Base-by-base conservation (phyloP, 179 eudicot genomes). In the Camellia oleifera region DNA sequence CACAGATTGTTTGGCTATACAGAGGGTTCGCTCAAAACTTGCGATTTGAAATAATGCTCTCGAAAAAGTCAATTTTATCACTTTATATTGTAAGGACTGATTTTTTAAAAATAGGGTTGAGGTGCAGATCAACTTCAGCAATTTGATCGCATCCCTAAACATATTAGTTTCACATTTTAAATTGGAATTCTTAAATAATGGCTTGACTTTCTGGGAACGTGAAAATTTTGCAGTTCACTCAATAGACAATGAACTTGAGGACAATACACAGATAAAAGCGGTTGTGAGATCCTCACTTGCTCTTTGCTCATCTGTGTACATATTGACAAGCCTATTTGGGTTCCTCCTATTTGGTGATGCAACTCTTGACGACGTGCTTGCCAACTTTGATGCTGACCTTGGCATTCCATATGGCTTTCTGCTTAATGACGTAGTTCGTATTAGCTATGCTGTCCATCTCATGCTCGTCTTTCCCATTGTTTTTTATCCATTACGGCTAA, bases 391-490 rank as follows among this genome's bases (percentile, higher is more conserved):
- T 78, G 83, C 91, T 1, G 85, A 88, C 80, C 90, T 91, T 23
- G 90, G 90, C 17, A 87, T 91, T 56, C 95, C 95, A 10, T 90
- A 85, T 79, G 90, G 96, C 77, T 88, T 87, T 2, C 53, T 90
- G 48, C 79, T 90, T 53, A 90, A 89, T 77, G 88, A 83, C 77
- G 61, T 84, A 74, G 92, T 90, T 69, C 92, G 92, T 52, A 89
- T 90, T 76, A 90, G 96, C 88, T 92, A 92, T 79, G 91, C 93
- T 68, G 89, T 85, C 52, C 93, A 88, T 83, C 85, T 92, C 79
- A 72, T 90, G 72, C 91, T 90, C 50, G 92, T 92, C 1, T 92
- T 90, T 87, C 95, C 95, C 5, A 86, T 92, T 54, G 83, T 92
- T 67, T 92, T 92, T 84, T 89, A 82, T 76, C 88, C 96, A 6